Evolutionary conservation across 805 yeast genomes (phyloP).

Genomic region (Candida germanica): DNA sequence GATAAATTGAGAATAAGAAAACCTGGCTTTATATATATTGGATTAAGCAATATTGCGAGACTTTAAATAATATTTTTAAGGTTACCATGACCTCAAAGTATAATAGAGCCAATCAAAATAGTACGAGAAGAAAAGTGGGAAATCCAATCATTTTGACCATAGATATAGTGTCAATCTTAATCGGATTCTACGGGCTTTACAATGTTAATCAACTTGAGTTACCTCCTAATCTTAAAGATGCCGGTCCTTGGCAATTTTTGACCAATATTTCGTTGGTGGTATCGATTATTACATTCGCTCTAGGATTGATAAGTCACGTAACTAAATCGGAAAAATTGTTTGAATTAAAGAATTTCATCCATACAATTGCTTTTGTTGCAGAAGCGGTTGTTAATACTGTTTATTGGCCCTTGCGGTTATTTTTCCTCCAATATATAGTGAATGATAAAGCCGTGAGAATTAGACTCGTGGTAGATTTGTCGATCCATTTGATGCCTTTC

Average conservation of each 20-base stretch:
- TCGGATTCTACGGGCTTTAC: conserved; percentile 29
- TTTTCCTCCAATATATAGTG: conserved; percentile 48
- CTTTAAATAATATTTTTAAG: neutral
- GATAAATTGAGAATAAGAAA: too few relatives aligned
- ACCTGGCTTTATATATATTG: too few relatives aligned
- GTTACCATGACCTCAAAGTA: neutral
- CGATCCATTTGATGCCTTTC: conserved; percentile 61
- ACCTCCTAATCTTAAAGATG: conserved; percentile 49
- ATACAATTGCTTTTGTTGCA: conserved; percentile 54
- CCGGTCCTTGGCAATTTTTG: conserved; percentile 70
- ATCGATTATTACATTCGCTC: conserved; percentile 41
- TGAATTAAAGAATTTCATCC: conserved; percentile 36
- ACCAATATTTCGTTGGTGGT: conserved; percentile 60
- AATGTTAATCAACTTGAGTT: conserved; percentile 24
- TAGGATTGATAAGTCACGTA: conserved; percentile 39
- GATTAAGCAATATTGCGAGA: conserved; percentile 1
- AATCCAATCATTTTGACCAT: conserved; percentile 24
- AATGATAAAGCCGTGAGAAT: conserved; percentile 32
- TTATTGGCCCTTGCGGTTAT: conserved; percentile 67
- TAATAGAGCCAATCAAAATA: too few relatives aligned
- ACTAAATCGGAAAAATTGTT: conserved; percentile 22
- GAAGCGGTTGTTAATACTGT: conserved; percentile 61
- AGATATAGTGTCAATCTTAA: conserved; percentile 21
- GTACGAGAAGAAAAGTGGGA: conserved; percentile 22
- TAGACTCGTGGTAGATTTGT: conserved; percentile 51